Percentiles rank a stretch among this genome's conserved stretches.
Evolutionary conservation across 768 basidiomycete species (phyloP).

Genomic region (Artomyces pyxidatus): DNA sequence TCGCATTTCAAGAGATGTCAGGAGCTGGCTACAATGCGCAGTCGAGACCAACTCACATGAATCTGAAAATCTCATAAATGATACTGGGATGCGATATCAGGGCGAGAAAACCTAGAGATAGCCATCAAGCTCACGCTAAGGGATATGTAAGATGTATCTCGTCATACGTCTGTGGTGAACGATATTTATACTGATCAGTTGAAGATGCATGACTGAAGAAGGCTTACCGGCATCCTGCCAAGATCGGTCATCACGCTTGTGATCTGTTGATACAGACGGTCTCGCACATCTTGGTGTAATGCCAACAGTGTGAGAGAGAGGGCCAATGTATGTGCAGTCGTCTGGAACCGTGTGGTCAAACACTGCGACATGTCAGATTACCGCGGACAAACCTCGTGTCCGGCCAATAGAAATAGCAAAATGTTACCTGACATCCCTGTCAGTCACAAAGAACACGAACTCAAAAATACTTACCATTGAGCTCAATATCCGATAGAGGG

Average conservation of each 20-base stretch:
- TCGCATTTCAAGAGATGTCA: too few species aligned
- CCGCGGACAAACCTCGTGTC: slow-evolving; percentile 21
- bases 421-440: slow-evolving; percentile 13
- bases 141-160: slow-evolving; percentile 17
- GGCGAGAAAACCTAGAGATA: too few species aligned
- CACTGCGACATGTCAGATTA: not conserved
- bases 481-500: not conserved
- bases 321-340: slow-evolving; percentile 29
- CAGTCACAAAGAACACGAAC: not conserved
- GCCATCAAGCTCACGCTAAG: slow-evolving; percentile 8
- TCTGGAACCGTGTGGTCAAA: slow-evolving; percentile 16
- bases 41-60: too few species aligned
- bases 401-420: slow-evolving; percentile 28
- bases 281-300: slow-evolving; percentile 33
- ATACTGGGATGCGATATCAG: too few species aligned
- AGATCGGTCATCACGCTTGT: slow-evolving; percentile 23
- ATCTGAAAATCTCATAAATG: too few species aligned
- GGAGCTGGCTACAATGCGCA: too few species aligned
- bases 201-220: not conserved
- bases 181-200: not conserved
- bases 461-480: not conserved
- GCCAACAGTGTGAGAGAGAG: slow-evolving; percentile 35
- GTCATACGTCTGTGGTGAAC: slow-evolving; percentile 13
- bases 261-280: slow-evolving; percentile 29
- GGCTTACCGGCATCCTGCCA: slow-evolving; percentile 14